Base-by-base conservation (phyloP, 495 filamentous ascomycete species). In the Aspergillus funiculosus region DNA sequence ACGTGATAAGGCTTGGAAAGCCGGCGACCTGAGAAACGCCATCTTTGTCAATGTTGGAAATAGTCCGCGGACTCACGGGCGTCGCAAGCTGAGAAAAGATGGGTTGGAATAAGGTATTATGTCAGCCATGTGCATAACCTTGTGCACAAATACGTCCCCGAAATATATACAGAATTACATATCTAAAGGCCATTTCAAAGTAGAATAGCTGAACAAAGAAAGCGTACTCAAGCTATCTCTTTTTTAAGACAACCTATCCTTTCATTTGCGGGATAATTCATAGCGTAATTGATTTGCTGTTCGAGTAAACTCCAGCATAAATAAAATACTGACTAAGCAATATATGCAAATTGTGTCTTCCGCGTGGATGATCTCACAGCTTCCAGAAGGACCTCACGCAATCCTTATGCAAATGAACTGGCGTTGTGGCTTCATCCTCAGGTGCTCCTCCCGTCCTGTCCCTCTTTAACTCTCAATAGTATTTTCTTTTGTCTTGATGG, bases 11-110 rank as follows among this genome's bases (percentile, higher is more conserved):
- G 54, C 56, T 37, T 62, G 63, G 31, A 69, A 59, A 32, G 57
- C 59, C 9, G 53, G 54, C 6, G 66, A 53, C 38, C 62, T 55
- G 15, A 66, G 30, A 32, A 60, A 65, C 18, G 66, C 54, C 66
- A 72, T 71, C 25, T 42, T 55, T 21, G 18, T n/a, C 13, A 40
- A 7, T 32, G 35, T 7, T 11, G n/a, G 36, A 35, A 19, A 26
- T 41, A 48, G 19, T 20, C 42, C 39, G 44, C 14, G 21, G 38
- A 30, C 15, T 26, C 26, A 21, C 30, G 14, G 34, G 39, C 6
- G 32, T 35, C 10, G 13, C 15, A 29, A 4, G 40, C 21, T 22
- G 15, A 30, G 22, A 24, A 11, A 14, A 24, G 30, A 28, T 21
- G 6, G 22, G 18, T 29, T 30, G 30, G 24, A 38, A 38, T 26